Evolutionary conservation across 2,329 filamentous ascomycete genomes (phyloP).

Genomic region (Sclerotinia borealis): DNA sequence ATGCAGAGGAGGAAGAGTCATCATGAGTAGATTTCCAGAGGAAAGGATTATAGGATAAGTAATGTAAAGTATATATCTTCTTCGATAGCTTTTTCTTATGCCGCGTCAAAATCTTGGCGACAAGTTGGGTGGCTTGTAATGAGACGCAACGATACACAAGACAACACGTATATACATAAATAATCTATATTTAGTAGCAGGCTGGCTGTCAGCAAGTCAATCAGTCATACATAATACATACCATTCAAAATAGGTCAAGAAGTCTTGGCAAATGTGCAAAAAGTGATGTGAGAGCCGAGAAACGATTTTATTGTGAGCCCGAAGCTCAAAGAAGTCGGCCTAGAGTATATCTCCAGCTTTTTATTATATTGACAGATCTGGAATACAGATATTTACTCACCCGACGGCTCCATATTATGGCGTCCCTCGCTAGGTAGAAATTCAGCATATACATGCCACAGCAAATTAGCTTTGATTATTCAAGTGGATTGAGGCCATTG

Average conservation of each 20-base stretch:
- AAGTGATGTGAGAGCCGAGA: not conserved
- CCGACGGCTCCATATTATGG: not conserved
- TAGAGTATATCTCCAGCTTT: not conserved
- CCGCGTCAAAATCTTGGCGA: not conserved
- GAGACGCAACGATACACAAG: not conserved
- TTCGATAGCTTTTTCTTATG: constrained; percentile 11
- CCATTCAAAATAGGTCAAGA: not conserved
- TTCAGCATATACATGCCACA: not conserved
- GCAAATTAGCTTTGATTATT: not conserved
- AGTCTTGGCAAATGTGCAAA: not conserved
- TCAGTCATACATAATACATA: not conserved
- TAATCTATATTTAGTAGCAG: not conserved
- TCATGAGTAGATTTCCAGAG: not conserved
- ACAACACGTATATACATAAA: not conserved
- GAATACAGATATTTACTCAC: not conserved
- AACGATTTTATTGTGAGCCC: not conserved
- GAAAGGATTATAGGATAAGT: not conserved
- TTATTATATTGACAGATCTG: not conserved
- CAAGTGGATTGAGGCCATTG: not conserved
- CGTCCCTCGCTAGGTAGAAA: not conserved
- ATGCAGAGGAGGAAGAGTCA: not conserved
- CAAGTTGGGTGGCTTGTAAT: not conserved
- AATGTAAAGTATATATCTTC: constrained; percentile 6
- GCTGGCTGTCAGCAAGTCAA: not conserved
- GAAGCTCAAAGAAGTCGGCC: not conserved